These are phyloP conservation scores for Stenogyne calaminthoides DNA, from an alignment of 305 asterid species.

Conservation along the genomic window DNA sequence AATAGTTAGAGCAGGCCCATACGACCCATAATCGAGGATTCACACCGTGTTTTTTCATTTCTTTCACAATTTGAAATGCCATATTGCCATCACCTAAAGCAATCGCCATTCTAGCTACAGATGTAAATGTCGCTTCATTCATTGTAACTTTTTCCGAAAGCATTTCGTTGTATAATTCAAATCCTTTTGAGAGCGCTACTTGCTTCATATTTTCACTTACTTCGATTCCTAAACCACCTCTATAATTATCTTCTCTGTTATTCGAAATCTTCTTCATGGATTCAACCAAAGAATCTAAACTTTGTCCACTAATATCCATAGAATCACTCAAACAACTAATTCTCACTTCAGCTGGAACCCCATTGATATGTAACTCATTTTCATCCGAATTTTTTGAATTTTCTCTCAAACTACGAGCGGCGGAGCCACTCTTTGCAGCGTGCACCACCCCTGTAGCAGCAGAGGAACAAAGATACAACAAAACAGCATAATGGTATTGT, in stretches of 20 bases:
- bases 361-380: conserved; percentile 25
- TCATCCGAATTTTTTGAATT: conserved; percentile 9
- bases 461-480: conserved; percentile 88
- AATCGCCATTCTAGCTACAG: conserved; percentile 89
- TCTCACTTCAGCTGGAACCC: conserved; percentile 11
- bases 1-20: conserved; percentile 75
- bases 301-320: conserved; percentile 31
- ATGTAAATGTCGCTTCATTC: conserved; percentile 81
- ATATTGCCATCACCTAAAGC: conserved; percentile 73
- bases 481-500: conserved; percentile 80
- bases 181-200: conserved; percentile 66
- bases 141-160: conserved; percentile 52
- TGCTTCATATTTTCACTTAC: conserved; percentile 60
- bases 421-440: conserved; percentile 83
- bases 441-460: conserved; percentile 82
- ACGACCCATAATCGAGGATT: conserved; percentile 72
- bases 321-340: conserved; percentile 26
- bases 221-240: conserved; percentile 39
- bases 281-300: conserved; percentile 56
- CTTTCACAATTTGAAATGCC: conserved; percentile 72
- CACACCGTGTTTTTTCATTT: conserved; percentile 66
- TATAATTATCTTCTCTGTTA: conserved; percentile 23
- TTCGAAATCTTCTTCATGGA: conserved; percentile 37
- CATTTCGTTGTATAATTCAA: conserved; percentile 64
- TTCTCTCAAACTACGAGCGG: conserved; percentile 48